Evolutionary conservation across 2,329 filamentous ascomycete genomes (phyloP), one percentile per base, ranked within the genome.

Genomic region (Penicillium sp.): DNA sequence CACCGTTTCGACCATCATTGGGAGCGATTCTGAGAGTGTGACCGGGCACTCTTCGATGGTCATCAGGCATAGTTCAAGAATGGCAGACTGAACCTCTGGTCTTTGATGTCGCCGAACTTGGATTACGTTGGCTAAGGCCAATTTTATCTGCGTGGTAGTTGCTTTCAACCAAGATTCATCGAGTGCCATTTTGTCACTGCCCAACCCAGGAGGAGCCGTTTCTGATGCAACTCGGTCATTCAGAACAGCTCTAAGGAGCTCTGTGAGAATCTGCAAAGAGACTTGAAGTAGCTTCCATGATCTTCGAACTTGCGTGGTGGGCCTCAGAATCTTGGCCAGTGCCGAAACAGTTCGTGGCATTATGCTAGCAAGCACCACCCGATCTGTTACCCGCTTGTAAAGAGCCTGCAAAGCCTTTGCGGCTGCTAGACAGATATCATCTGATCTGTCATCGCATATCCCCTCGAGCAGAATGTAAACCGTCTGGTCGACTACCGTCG

Each of bases 261-360:
- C 56, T 1, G 77, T 79, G 10, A 94, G 73, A 0, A 84, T 78
- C 7, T 82, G 75, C 7, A 95, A 68, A 16, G 83, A 83, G 51
- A 76, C 76, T 22, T 86, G 75, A 6, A 97, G 76, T 0, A 95
- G 82, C 39, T 81, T 83, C 60, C 81, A 86, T 45, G 81, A 79
- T 32, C 83, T 77, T 45, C 83, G 79, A 60, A 82, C 80, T 39
- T 82, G 78, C n/a, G 80, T 83, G 0, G 87, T 88, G 0, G 85
- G 85, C 4, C 88, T 87, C 47, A 96, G 75, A 0, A 91, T 77
- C 65, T 88, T 92, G 2, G 88, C 87, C 22, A 99, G 76, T 1
- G 86, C 85, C 3, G 94, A 97, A 0, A 96, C 84, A 0, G 90
- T 90, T 9, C 92, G 91, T 0, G 95, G 94, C 40, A 97, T 79